Evolutionary conservation across 805 yeast genomes (phyloP), one percentile per base, ranked within the genome.

Genomic region (Starmerella vaccinii): DNA sequence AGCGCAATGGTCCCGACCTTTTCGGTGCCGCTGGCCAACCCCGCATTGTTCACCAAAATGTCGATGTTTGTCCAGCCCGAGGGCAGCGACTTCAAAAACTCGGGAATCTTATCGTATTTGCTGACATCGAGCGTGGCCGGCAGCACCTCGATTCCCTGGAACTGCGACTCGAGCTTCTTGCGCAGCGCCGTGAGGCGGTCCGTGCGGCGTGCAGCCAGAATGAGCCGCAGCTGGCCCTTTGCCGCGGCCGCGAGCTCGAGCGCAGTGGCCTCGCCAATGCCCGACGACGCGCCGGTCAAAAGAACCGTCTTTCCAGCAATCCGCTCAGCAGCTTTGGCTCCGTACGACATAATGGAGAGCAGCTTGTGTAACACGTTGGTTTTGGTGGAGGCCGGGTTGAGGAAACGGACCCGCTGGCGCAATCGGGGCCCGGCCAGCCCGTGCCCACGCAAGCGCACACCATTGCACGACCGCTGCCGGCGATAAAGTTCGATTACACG

Each of bases 271-370:
- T 78, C 79, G 12, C 97, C 98, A 61, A 90, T 90, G 50, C 97
- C 97, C 15, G 95, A 80, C 23, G 95, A 85, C 7, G 97, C 97
- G 55, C 97, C 97, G n/a, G 97, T 86, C 61, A 90, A 82, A 38
- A 90, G 75, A 29, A 86, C 75, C 18, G 81, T 78, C 64, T 90
- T 89, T 45, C 83, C 83, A 21, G 83, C 79, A 30, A 90, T 72
- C 65, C 96, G 77, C 64, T 81, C 81, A 39, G 89, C 85, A 48
- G 95, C 92, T 63, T 73, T 76, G 47, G 73, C 57, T 56, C 89
- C 90, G 7, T 87, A 81, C 53, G 68, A 63, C 68, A 65, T 21
- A 5, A 12, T 16, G 37, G 7, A 5, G 6, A 4, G 19, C n/a
- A n/a, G n/a, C n/a, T n/a, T n/a, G n/a, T n/a, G n/a, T n/a, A n/a